phyloP scores from a whole-genome alignment of 1,284 basidiomycete genomes.

The Trichosporon coremiiforme region DNA sequence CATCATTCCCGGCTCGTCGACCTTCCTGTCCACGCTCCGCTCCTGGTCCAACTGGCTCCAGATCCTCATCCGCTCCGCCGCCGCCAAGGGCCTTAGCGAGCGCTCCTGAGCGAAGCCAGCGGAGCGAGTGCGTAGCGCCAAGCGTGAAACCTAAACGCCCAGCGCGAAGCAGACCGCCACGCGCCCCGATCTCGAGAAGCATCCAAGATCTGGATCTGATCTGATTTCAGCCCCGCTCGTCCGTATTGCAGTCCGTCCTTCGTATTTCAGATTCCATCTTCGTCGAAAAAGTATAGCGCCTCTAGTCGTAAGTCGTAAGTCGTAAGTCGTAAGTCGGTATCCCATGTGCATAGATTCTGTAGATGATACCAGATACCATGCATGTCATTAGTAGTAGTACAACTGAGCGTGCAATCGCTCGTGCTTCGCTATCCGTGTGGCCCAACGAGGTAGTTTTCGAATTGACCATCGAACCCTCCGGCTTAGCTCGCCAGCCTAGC shows the following conservation, averaged over 20 bases:
- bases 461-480: too few species aligned
- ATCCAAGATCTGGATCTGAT: neutral
- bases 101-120: neutral
- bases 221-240: neutral
- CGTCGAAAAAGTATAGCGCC: too few species aligned
- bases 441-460: too few species aligned
- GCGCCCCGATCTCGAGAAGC: neutral
- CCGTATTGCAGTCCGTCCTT: neutral
- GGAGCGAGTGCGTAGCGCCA: neutral
- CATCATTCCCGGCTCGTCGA: slow-evolving; percentile 26
- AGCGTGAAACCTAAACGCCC: too few species aligned
- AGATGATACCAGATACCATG: slow-evolving; percentile 19
- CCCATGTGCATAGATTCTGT: slow-evolving; percentile 15
- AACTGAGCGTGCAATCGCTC: neutral
- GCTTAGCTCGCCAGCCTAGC: too few species aligned
- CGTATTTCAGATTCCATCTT: too few species aligned
- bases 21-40: slow-evolving; percentile 13
- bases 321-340: too few species aligned
- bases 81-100: slow-evolving; percentile 10
- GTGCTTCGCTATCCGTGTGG: too few species aligned
- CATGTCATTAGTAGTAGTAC: slow-evolving; percentile 19
- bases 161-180: too few species aligned
- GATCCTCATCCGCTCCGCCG: slow-evolving; percentile 6
- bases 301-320: too few species aligned
- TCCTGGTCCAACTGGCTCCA: slow-evolving; percentile 21